Conservation (phyloP, 306 rosid species). For the Vigna hirtella region DNA sequence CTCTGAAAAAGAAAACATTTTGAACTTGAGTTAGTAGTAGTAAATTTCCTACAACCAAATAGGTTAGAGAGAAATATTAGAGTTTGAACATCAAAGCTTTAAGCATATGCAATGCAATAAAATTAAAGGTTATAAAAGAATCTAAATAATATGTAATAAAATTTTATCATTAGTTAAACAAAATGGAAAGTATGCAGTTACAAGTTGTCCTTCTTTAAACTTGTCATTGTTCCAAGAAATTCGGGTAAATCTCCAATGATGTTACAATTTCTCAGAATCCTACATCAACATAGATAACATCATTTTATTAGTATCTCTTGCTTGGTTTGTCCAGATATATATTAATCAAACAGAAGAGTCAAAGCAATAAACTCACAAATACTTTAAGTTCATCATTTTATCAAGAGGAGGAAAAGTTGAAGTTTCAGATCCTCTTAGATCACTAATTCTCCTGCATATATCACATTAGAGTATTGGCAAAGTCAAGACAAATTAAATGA, state of each 20-base stretch:
- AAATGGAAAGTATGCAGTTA: constrained; percentile 38
- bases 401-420: constrained; percentile 59
- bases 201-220: constrained; percentile 46
- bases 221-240: constrained; percentile 45
- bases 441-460: constrained; percentile 73
- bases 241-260: constrained; percentile 60
- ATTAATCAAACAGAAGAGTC: background rate
- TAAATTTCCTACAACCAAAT: background rate
- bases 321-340: background rate
- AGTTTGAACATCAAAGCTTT: background rate
- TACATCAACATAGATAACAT: constrained; percentile 42
- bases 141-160: background rate
- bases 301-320: constrained; percentile 9
- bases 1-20: constrained; percentile 56
- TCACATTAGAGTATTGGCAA: constrained; percentile 12
- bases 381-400: constrained; percentile 18
- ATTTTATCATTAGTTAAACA: constrained; percentile 4
- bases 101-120: background rate
- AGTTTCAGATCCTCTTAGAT: constrained; percentile 62
- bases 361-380: constrained; percentile 60
- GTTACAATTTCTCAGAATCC: constrained; percentile 78
- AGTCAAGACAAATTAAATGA: background rate
- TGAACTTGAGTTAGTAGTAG: constrained; percentile 2
- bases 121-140: background rate
- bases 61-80: background rate